Evolutionary conservation across 495 filamentous ascomycete genomes (phyloP).

Genomic region (Neurospora sp.): DNA sequence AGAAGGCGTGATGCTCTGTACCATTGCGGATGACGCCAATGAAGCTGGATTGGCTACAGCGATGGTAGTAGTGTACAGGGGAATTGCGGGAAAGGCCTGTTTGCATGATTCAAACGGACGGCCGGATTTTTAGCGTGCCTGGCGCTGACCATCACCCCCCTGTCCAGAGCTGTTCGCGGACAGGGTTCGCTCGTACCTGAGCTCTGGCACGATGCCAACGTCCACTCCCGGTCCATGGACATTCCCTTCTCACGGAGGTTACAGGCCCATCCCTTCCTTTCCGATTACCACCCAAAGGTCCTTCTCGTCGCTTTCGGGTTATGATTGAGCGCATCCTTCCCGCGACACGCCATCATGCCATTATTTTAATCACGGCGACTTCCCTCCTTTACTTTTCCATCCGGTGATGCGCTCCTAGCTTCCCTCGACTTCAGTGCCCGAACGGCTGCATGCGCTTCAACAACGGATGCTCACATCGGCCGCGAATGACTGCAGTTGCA

Average conservation of each 20-base stretch:
- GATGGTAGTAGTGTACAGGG: neutral
- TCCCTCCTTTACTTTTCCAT: neutral
- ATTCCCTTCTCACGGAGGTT: neutral
- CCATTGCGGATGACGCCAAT: neutral
- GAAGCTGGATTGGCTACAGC: neutral
- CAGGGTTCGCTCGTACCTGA: slow-evolving; percentile 7
- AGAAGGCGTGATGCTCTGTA: neutral
- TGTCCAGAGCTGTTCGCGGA: neutral
- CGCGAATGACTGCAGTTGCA: slow-evolving; percentile 5
- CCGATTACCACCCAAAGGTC: neutral
- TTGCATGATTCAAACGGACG: slow-evolving; percentile 1
- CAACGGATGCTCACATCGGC: neutral
- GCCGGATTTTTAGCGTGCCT: slow-evolving; percentile 2
- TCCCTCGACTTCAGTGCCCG: neutral
- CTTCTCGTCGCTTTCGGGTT: slow-evolving; percentile 2
- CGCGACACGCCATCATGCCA: neutral
- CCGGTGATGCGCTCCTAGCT: slow-evolving; percentile 8
- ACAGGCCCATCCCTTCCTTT: neutral
- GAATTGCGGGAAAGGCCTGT: neutral
- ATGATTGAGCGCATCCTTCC: neutral
- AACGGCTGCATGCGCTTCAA: neutral
- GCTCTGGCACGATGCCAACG: slow-evolving; percentile 5
- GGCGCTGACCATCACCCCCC: neutral
- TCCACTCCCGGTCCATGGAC: slow-evolving; percentile 3
- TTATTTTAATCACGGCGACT: neutral